These are phyloP conservation scores for Mariannaea sp. DNA, from an alignment of 2,329 filamentous ascomycete genomes.

Conservation along the genomic window DNA sequence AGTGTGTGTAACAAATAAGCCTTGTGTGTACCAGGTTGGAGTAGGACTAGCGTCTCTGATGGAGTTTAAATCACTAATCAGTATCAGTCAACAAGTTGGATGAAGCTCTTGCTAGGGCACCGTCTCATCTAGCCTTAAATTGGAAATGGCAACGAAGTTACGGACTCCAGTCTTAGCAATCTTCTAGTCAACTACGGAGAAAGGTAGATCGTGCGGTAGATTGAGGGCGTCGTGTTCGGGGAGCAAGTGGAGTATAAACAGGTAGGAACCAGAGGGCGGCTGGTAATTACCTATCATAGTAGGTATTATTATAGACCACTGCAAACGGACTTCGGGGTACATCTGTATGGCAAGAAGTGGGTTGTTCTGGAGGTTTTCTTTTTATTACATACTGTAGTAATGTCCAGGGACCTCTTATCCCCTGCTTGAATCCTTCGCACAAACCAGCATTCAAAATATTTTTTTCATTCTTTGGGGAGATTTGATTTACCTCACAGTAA, in stretches of 20 bases:
- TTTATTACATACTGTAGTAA: too few species aligned
- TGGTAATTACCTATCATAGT: too few species aligned
- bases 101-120: conserved; percentile 5
- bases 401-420: conserved; percentile 2
- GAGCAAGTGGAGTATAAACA: conserved; percentile 1
- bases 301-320: too few species aligned
- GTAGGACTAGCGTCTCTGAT: conserved; percentile 1
- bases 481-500: conserved; percentile 9
- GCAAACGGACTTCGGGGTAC: too few species aligned
- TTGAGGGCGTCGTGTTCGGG: too few species aligned
- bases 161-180: too few species aligned
- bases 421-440: conserved; percentile 12
- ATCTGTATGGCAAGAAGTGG: too few species aligned
- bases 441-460: conserved; percentile 6
- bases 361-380: too few species aligned
- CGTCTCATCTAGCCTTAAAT: conserved; percentile 7
- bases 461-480: conserved; percentile 18
- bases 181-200: too few species aligned
- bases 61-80: too few species aligned
- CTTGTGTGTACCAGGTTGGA: conserved; percentile 1
- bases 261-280: background rate
- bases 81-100: conserved; percentile 7
- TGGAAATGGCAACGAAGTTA: background rate
- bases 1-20: conserved; percentile 7
- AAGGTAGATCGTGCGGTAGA: too few species aligned